These are phyloP conservation scores for Haematococcus lacustris DNA, from an alignment of 139 green algal genomes.

Conservation along the genomic window DNA sequence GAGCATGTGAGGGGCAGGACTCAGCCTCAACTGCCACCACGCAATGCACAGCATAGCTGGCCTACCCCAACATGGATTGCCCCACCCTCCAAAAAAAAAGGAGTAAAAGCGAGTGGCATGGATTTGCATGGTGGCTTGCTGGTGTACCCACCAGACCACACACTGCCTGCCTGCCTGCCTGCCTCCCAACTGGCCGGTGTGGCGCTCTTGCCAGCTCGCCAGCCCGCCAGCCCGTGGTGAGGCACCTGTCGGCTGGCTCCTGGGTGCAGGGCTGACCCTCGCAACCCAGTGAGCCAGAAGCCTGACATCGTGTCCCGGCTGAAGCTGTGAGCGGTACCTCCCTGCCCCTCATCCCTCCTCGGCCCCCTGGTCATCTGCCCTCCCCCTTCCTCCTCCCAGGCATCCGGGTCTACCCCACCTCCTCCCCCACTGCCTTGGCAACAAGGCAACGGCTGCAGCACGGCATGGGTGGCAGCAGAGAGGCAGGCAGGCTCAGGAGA, in stretches of 20 bases:
- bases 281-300: not conserved
- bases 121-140: not conserved
- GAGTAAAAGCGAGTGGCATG: not conserved
- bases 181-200: not conserved
- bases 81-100: not conserved
- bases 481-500: too few relatives aligned
- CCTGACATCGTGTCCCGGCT: not conserved
- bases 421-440: too few relatives aligned
- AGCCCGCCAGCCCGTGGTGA: too few relatives aligned
- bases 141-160: too few relatives aligned
- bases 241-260: too few relatives aligned
- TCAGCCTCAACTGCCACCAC: not conserved
- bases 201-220: not conserved
- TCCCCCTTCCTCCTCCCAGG: too few relatives aligned
- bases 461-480: too few relatives aligned
- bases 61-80: not conserved
- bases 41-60: not conserved
- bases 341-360: too few relatives aligned
- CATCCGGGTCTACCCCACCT: too few relatives aligned
- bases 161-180: too few relatives aligned
- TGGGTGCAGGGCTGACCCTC: not conserved
- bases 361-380: too few relatives aligned
- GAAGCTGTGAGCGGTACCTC: conserved; percentile 1
- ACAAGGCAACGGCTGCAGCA: too few relatives aligned
- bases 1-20: not conserved